These are phyloP conservation scores for Plasmodium knowlesi DNA, from an alignment of 169 alveolate genomes.

Conservation along the genomic window DNA sequence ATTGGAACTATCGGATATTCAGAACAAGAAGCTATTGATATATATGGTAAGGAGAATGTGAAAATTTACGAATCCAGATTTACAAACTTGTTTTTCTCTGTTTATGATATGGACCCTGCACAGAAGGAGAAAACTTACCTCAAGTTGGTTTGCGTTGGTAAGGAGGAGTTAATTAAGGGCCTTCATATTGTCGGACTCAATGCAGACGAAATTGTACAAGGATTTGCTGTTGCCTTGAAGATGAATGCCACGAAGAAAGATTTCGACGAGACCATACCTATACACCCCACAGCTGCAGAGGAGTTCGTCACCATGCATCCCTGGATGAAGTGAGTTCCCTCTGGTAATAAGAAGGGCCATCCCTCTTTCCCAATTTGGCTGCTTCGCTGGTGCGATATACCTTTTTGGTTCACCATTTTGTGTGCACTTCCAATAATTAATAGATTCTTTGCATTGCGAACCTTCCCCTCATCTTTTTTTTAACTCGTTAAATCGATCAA, in stretches of 20 bases:
- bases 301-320: conserved; percentile 88
- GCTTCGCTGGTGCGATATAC: background rate
- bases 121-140: conserved; percentile 83
- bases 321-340: conserved; percentile 67
- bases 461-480: background rate
- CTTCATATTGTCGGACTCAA: conserved; percentile 89
- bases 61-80: conserved; percentile 83
- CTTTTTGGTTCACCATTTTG: background rate
- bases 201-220: conserved; percentile 93
- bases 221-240: conserved; percentile 91
- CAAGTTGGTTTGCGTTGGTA: conserved; percentile 84
- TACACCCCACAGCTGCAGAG: conserved; percentile 94
- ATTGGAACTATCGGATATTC: conserved; percentile 92
- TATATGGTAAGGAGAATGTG: conserved; percentile 90
- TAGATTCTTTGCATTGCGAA: background rate
- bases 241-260: conserved; percentile 91
- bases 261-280: conserved; percentile 88
- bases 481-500: background rate
- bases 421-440: background rate
- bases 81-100: conserved; percentile 82
- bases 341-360: background rate
- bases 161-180: conserved; percentile 89
- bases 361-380: background rate
- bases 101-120: conserved; percentile 75
- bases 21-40: conserved; percentile 90